phyloP scores from a whole-genome alignment of 208 protist species.

The Wallacemonas sp. region DNA sequence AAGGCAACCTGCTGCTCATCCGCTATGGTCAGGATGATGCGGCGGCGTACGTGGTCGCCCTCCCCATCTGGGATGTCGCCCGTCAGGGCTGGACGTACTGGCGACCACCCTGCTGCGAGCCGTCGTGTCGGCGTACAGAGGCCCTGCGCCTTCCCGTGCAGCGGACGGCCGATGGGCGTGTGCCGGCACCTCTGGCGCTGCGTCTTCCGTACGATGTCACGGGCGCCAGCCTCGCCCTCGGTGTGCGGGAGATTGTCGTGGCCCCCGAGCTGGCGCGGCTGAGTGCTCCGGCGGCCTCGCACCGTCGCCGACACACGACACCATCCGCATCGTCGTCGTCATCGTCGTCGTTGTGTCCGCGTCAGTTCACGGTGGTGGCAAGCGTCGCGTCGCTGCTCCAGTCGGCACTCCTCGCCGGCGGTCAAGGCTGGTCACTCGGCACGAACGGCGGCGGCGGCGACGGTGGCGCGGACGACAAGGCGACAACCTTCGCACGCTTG shows the following conservation, averaged over 20 bases:
- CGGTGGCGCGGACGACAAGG: not conserved
- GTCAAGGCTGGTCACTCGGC: not conserved
- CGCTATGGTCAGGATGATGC: conserved; percentile 34
- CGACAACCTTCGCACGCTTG: conserved; percentile 1
- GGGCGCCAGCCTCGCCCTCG: conserved; percentile 59
- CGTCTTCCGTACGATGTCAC: conserved; percentile 65
- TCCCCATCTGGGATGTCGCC: conserved; percentile 55
- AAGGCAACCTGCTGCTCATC: conserved; percentile 61
- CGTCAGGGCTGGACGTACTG: conserved; percentile 63
- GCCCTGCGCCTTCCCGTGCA: conserved; percentile 37
- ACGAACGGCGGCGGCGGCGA: not conserved
- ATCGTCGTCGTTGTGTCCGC: conserved; percentile 18
- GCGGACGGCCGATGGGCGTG: conserved; percentile 23
- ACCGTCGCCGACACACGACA: conserved; percentile 1
- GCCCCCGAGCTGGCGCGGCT: conserved; percentile 34
- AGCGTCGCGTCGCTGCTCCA: conserved; percentile 39
- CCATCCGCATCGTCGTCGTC: conserved; percentile 24
- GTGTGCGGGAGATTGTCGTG: conserved; percentile 56
- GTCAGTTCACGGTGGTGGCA: conserved; percentile 23
- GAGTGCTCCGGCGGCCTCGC: not conserved
- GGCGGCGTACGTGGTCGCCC: conserved; percentile 51
- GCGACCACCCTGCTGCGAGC: conserved; percentile 11
- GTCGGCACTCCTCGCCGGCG: conserved; percentile 42
- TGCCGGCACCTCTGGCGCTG: conserved; percentile 58
- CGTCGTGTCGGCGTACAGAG: conserved; percentile 12